phyloP scores from a whole-genome alignment of 192 early-diverging fungal species.

The Linnemannia schmuckeri region DNA sequence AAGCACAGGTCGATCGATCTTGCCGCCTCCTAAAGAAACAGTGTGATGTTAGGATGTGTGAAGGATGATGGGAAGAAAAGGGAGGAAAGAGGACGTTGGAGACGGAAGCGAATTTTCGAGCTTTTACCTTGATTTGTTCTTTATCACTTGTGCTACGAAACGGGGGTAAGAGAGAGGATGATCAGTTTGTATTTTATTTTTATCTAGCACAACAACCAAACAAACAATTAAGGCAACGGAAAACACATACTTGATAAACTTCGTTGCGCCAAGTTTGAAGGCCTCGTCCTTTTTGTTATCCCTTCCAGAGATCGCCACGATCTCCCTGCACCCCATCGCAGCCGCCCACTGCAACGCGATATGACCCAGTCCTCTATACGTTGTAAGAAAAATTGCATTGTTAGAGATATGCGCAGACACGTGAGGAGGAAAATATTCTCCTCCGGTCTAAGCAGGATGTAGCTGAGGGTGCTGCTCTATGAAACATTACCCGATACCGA shows the following conservation, averaged over 20 bases:
- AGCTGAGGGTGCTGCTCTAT: neutral
- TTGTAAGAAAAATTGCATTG: neutral
- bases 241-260: slow-evolving; percentile 39
- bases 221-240: neutral
- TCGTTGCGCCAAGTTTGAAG: slow-evolving; percentile 66
- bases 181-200: neutral
- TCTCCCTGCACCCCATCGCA: slow-evolving; percentile 59
- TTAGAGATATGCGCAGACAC: no score
- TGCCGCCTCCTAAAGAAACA: neutral
- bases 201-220: neutral
- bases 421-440: no score
- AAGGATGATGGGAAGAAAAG: neutral
- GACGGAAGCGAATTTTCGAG: neutral
- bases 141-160: slow-evolving; percentile 1
- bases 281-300: slow-evolving; percentile 67
- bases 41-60: neutral
- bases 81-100: neutral
- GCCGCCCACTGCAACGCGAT: slow-evolving; percentile 73
- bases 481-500: slow-evolving; percentile 65
- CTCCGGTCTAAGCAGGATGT: no score
- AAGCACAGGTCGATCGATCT: slow-evolving; percentile 43
- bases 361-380: slow-evolving; percentile 67
- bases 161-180: neutral
- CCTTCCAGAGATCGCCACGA: slow-evolving; percentile 65
- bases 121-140: slow-evolving; percentile 10